These are phyloP conservation scores for Nitzschia putrida DNA, from an alignment of 108 stramenopile species.

Conservation along the genomic window DNA sequence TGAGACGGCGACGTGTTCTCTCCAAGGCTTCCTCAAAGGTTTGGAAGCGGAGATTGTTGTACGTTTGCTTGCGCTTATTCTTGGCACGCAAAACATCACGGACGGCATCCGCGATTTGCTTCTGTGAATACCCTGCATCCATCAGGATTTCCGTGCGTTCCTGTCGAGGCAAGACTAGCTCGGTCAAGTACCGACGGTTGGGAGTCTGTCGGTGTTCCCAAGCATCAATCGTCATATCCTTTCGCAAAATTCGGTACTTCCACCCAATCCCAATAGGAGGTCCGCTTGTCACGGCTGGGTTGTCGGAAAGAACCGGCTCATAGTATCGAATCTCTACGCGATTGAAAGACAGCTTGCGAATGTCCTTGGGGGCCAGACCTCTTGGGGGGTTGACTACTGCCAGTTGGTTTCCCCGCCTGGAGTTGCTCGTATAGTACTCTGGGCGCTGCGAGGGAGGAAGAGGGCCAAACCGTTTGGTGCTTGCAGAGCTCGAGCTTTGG, in stretches of 20 bases:
- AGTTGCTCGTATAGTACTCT: no score
- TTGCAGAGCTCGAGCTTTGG: no score
- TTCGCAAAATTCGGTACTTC: slow-evolving; percentile 44
- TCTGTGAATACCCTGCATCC: slow-evolving; percentile 23
- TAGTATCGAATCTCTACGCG: slow-evolving; percentile 54
- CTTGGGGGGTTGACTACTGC: background rate
- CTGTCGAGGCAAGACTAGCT: slow-evolving; percentile 9
- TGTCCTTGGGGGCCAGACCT: background rate
- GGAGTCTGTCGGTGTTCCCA: slow-evolving; percentile 32
- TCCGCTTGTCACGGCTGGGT: slow-evolving; percentile 65
- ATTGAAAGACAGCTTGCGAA: slow-evolving; percentile 34
- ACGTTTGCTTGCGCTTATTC: slow-evolving; percentile 37
- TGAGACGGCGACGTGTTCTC: slow-evolving; percentile 20
- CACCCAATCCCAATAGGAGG: slow-evolving; percentile 67
- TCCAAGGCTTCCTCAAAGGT: slow-evolving; percentile 32
- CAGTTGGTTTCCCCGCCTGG: no score
- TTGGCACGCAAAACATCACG: slow-evolving; percentile 24
- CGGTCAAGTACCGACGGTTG: slow-evolving; percentile 9
- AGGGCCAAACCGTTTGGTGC: background rate
- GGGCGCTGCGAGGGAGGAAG: background rate
- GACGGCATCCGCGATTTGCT: slow-evolving; percentile 25
- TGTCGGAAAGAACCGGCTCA: slow-evolving; percentile 51
- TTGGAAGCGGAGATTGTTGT: slow-evolving; percentile 24
- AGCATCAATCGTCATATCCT: slow-evolving; percentile 39
- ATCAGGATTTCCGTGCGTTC: slow-evolving; percentile 17